phyloP scores from a whole-genome alignment of 805 yeast genomes.

The Sungouiella thailandica region DNA sequence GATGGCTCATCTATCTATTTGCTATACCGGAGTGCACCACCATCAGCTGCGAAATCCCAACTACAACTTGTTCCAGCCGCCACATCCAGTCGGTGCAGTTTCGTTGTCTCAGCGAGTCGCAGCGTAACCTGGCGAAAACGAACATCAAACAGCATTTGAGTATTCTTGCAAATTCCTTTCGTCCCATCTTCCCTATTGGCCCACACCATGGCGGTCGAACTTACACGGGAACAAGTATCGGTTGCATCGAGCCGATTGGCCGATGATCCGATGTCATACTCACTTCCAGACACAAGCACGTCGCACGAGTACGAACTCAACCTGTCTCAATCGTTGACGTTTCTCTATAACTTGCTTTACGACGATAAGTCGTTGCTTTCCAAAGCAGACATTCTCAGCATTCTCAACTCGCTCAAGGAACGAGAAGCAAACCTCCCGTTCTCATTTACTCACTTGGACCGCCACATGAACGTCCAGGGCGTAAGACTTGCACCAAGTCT shows the following conservation, averaged over 20 bases:
- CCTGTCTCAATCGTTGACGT: slow-evolving; percentile 38
- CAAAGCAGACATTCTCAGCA: slow-evolving; percentile 31
- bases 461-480: slow-evolving; percentile 30
- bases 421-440: slow-evolving; percentile 34
- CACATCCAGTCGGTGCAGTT: too few relatives aligned
- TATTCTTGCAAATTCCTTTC: too few relatives aligned
- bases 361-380: slow-evolving; percentile 30
- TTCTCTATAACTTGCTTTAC: slow-evolving; percentile 34
- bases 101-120: too few relatives aligned
- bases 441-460: slow-evolving; percentile 5
- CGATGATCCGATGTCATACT: slow-evolving; percentile 4
- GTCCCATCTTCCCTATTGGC: too few relatives aligned
- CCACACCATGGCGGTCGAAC: slow-evolving; percentile 11
- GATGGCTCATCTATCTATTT: too few relatives aligned
- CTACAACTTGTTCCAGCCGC: too few relatives aligned
- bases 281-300: slow-evolving; percentile 6
- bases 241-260: slow-evolving; percentile 4
- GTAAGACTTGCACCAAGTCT: slow-evolving; percentile 32
- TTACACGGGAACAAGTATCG: slow-evolving; percentile 10
- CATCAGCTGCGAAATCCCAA: too few relatives aligned
- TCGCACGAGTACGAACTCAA: slow-evolving; percentile 33
- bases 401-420: slow-evolving; percentile 31
- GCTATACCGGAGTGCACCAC: too few relatives aligned
- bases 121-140: too few relatives aligned
- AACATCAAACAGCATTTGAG: too few relatives aligned